Conservation (phyloP, 164 flowering plant species). For the Vitis rotundifolia region DNA sequence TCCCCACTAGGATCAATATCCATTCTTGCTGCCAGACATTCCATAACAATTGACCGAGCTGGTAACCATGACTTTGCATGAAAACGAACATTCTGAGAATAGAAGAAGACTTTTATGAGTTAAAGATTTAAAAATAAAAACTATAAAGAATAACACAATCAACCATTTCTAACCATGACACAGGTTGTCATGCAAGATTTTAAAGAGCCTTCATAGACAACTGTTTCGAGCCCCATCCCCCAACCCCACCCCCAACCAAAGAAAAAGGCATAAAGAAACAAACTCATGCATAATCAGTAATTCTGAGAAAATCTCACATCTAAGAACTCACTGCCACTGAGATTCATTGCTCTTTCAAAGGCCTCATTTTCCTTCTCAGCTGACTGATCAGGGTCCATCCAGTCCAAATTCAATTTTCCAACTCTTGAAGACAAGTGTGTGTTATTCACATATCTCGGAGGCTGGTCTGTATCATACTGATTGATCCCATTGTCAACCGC, state of each 20-base stretch:
- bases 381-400: slow-evolving; percentile 93
- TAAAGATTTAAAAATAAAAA: not conserved
- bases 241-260: not conserved
- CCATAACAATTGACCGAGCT: slow-evolving; percentile 74
- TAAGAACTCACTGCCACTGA: slow-evolving; percentile 83
- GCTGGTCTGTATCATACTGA: slow-evolving; percentile 76
- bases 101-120: not conserved
- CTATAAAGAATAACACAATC: not conserved
- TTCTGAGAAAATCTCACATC: slow-evolving; percentile 45
- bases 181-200: too few species aligned
- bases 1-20: slow-evolving; percentile 86
- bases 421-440: slow-evolving; percentile 85
- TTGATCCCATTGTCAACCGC: slow-evolving; percentile 92
- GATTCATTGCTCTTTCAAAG: slow-evolving; percentile 75
- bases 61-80: slow-evolving; percentile 86
- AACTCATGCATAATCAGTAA: not conserved
- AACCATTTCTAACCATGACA: not conserved
- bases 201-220: too few species aligned
- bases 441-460: slow-evolving; percentile 81
- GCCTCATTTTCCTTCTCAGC: slow-evolving; percentile 85
- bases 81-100: slow-evolving; percentile 55
- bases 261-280: not conserved
- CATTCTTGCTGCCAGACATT: slow-evolving; percentile 57
- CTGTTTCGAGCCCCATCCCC: too few species aligned
- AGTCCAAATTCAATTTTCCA: slow-evolving; percentile 78